Base-by-base conservation (phyloP, 495 filamentous ascomycete genomes). In the Lasiosphaeria ovina region DNA sequence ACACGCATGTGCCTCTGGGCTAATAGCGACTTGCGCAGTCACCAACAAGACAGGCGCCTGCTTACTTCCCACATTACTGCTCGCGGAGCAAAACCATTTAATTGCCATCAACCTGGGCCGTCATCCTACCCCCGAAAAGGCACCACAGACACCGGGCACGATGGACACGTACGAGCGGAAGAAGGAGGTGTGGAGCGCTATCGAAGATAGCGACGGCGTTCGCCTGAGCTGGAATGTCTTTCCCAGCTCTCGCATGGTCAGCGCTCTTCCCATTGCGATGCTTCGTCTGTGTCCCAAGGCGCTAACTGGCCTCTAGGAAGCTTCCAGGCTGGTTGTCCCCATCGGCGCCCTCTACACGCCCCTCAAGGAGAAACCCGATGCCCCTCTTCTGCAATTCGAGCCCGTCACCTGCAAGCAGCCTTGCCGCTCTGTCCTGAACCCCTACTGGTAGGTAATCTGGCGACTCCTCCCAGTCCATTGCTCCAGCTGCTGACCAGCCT, bases 221-320 rank as follows among this genome's bases (percentile, higher is more conserved):
- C 86, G 95, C 68, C 85, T 99, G 58, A 97, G 94, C 76, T 99
- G 95, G 95, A 99, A 99, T 72, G 96, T 95, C 42, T 97, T 99
- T 75, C 95, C 95, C 59, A 97, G 93, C 81, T 90, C 93, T 72
- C 93, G 95, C 71, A 96, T 99, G 89, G 91, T 94, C 67, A 62
- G 83, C 35, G 62, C 57, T 17, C 17, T 34, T 36, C 38, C 38
- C 12, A 14, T 33, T 36, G n/a, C 31, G 44, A 31, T 14, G 7
- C 3, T 48, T 9, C 35, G 38, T 40, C n/a, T 45, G 40, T 33
- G 31, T 57, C 55, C 59, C 56, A 10, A 70, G 63, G 60, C 35
- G 34, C 60, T 70, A 60, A 70, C 58, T 32, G 57, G 32, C 55
- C 33, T 34, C 32, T 63, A 96, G 91, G 95, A 99, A 88, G 96